These are phyloP conservation scores for Quercus robur DNA, from an alignment of 306 rosid species.

Conservation along the genomic window DNA sequence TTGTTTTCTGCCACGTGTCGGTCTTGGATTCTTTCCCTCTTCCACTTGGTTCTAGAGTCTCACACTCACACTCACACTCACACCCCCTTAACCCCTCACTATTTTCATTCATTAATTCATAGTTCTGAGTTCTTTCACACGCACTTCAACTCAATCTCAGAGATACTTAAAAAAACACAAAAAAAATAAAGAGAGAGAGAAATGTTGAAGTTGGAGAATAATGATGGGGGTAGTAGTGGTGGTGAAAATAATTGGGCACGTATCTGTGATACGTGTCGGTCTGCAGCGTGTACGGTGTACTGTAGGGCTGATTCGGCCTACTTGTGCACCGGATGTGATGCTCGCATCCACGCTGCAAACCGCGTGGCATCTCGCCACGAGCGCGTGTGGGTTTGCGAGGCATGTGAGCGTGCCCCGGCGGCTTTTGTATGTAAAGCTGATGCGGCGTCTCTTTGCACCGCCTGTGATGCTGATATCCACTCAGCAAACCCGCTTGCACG, in stretches of 20 bases:
- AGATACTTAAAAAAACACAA: background rate
- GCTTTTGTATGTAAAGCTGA: constrained; percentile 87
- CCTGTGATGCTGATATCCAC: constrained; percentile 88
- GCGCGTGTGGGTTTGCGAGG: constrained; percentile 87
- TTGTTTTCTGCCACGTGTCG: constrained; percentile 51
- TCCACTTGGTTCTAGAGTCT: background rate
- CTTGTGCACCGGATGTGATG: constrained; percentile 61
- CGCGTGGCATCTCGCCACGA: constrained; percentile 59
- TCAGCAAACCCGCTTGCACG: constrained; percentile 88
- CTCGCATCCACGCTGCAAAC: constrained; percentile 56
- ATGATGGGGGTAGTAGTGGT: background rate
- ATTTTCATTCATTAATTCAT: background rate
- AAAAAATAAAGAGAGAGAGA: background rate
- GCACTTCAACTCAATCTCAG: background rate
- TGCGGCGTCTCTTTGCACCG: constrained; percentile 74
- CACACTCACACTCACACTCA: too few relatives aligned
- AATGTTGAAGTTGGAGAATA: constrained; percentile 43
- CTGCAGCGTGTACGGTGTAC: constrained; percentile 51
- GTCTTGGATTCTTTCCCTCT: constrained; percentile 39
- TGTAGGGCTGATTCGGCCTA: constrained; percentile 65
- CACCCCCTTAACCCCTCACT: background rate
- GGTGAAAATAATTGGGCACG: constrained; percentile 43
- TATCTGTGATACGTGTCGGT: constrained; percentile 61
- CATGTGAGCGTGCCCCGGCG: constrained; percentile 84
- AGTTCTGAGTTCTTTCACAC: background rate